Conservation (phyloP, 2,329 filamentous ascomycete species). For the Lachnellula hyalina region DNA sequence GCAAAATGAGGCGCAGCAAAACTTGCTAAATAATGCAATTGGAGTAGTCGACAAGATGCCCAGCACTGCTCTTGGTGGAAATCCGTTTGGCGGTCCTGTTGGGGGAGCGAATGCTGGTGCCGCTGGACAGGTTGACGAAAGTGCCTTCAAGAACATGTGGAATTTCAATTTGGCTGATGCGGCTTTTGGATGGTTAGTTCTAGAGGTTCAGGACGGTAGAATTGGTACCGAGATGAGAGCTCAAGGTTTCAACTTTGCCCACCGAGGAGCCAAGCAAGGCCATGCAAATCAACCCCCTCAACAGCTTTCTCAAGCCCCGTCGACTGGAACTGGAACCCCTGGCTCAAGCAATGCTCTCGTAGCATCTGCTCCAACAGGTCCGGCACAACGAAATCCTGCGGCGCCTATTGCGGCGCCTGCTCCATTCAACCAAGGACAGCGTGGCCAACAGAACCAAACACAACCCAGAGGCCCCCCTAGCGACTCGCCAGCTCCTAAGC, state of each 20-base stretch:
- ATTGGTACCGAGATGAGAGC: slow-evolving; percentile 99
- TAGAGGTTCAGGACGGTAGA: slow-evolving; percentile 91
- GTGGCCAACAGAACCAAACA: slow-evolving; percentile 22
- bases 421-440: slow-evolving; percentile 24
- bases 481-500: slow-evolving; percentile 36
- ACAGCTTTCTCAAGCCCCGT: slow-evolving; percentile 31
- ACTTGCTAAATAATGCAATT: slow-evolving; percentile 82
- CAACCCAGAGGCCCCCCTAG: slow-evolving; percentile 26
- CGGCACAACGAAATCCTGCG: slow-evolving; percentile 26
- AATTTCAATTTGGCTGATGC: slow-evolving; percentile 98
- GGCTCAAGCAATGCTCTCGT: slow-evolving; percentile 30
- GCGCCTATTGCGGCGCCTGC: slow-evolving; percentile 24
- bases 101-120: slow-evolving; percentile 59
- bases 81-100: slow-evolving; percentile 87
- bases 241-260: slow-evolving; percentile 98
- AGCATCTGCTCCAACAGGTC: slow-evolving; percentile 29
- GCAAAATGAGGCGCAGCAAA: slow-evolving; percentile 91
- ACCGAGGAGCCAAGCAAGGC: slow-evolving; percentile 77
- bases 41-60: slow-evolving; percentile 99
- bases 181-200: slow-evolving; percentile 89
- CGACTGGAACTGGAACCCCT: slow-evolving; percentile 32
- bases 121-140: slow-evolving; percentile 91
- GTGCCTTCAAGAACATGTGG: slow-evolving; percentile 99
- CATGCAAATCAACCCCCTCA: slow-evolving; percentile 26
- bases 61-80: slow-evolving; percentile 86